Evolutionary conservation across 352 stramenopile genomes (phyloP).

Genomic region (Pythium volutum): DNA sequence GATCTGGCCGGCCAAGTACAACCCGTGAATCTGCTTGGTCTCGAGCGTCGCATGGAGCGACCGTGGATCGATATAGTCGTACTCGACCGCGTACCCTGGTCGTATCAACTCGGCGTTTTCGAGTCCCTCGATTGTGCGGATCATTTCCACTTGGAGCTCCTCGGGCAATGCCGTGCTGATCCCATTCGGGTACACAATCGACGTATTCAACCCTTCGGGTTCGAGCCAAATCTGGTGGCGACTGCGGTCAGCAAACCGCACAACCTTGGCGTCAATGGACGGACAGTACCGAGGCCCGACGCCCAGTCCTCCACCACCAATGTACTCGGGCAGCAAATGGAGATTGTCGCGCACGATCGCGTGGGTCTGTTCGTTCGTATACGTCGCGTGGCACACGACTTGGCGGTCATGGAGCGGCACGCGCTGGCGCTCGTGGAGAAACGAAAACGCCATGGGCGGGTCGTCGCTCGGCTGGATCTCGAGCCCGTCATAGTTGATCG

Average conservation of each 20-base stretch:
- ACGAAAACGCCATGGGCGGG: conserved; percentile 93
- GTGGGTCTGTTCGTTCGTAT: conserved; percentile 97
- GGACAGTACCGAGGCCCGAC: conserved; percentile 93
- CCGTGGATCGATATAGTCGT: conserved; percentile 97
- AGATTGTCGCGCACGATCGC: conserved; percentile 92
- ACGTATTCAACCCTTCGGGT: conserved; percentile 95
- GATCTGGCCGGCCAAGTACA: conserved; percentile 98
- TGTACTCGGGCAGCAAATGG: conserved; percentile 93
- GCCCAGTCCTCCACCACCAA: conserved; percentile 72
- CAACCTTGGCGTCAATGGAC: conserved; percentile 96
- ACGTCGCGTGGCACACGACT: conserved; percentile 94
- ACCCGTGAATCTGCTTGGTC: conserved; percentile 89
- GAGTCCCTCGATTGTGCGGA: conserved; percentile 95
- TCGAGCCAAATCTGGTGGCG: conserved; percentile 96
- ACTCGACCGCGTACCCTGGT: conserved; percentile 99
- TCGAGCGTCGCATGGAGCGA: conserved; percentile 93
- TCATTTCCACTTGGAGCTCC: conserved; percentile 94
- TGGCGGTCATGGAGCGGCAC: conserved; percentile 75
- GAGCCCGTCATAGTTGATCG: conserved; percentile 94
- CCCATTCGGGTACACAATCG: conserved; percentile 98
- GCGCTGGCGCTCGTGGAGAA: conserved; percentile 83
- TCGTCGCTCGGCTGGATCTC: conserved; percentile 93
- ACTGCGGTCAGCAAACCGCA: conserved; percentile 71
- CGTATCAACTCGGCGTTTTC: conserved; percentile 95
- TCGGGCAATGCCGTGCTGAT: conserved; percentile 91